Base-by-base conservation (phyloP, 768 basidiomycete species). In the Daedaleopsis sinensis region DNA sequence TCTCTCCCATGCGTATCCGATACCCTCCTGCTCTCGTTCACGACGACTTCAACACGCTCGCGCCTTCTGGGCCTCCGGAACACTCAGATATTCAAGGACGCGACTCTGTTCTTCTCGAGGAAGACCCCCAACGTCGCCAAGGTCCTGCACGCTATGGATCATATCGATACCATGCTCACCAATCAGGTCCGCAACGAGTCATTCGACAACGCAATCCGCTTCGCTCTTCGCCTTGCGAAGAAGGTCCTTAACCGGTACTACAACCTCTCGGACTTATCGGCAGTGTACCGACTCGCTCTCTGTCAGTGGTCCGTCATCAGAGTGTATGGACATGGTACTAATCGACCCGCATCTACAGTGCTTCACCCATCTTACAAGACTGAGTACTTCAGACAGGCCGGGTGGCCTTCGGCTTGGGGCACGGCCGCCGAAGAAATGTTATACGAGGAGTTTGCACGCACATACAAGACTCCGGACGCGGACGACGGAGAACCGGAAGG, bases 271-370 rank as follows among this genome's bases (percentile, higher is more conserved):
- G 72, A 78, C 58, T 37, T 56, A 13, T 74, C 74, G 0, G 68
- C 73, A 24, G 59, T 73, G 11, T 77, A 73, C 58, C 61, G 65
- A 1, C 76, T 78, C 52, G 72, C 73, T 0, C 77, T 76, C 71
- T 55, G 77, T 78, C 57, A 1, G 71, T 69, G 1, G 27, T 47
- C 11, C 15, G 4, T 43, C 4, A 11, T 10, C 42, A 3, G 15
- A 43, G 3, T 43, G 15, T 9, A n/a, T n/a, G 9, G n/a, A 10
- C 18, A n/a, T 21, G 44, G 3, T 46, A 8, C 9, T 21, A 18
- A n/a, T n/a, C 18, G 18, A 1, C 32, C 7, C 27, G 1, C n/a
- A 5, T 37, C 16, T 16, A 7, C 58, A 59, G 42, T 66, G 49
- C 47, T 65, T 52, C 61, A 59, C 42, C 67, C 64, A 0, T 36